Base-by-base conservation (phyloP, 495 filamentous ascomycete species). In the Trichocladium uniseriatum region DNA sequence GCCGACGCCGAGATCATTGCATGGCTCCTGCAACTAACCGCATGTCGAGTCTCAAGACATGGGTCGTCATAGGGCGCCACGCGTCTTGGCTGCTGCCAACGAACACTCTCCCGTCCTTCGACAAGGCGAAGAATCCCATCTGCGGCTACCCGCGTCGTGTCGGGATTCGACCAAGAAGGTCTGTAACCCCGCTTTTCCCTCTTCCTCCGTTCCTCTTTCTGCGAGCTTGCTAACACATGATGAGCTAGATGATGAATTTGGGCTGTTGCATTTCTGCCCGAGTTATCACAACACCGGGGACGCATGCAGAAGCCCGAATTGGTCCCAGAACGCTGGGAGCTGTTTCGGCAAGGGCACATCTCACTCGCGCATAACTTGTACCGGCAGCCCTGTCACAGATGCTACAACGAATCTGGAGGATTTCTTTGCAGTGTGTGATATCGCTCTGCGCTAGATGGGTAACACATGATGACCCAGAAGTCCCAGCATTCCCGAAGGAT, bases 261-360 rank as follows among this genome's bases (percentile, higher is more conserved):
- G 21, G 42, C 42, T 45, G 45, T 50, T 41, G 15, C 22, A n/a
- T 20, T 28, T 7, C 18, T 18, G n/a, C 13, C 44, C 14, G 22
- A 16, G 27, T 9, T 3, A 38, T 45, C 19, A 31, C 34, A 41
- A 31, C 36, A 18, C 19, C 18, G 13, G 21, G 34, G 18, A 39
- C 29, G 13, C 18, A 50, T 53, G 52, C 52, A 46, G 31, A 42
- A 34, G 27, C 39, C 45, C 49, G 41, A 40, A 35, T 35, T 36
- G 29, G 42, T 46, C 24, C 51, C 51, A 52, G 29, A 54, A 22
- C 39, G 18, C 28, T 38, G 40, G 48, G 28, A 21, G 11, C 29
- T 54, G 48, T 55, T 49, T 55, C 56, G 44, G 51, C 47, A 50
- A 54, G 36, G 27, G 37, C 31, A 43, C 40, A 31, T n/a, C n/a